Conservation (phyloP, 768 basidiomycete genomes). For the Auriscalpium microsporum region DNA sequence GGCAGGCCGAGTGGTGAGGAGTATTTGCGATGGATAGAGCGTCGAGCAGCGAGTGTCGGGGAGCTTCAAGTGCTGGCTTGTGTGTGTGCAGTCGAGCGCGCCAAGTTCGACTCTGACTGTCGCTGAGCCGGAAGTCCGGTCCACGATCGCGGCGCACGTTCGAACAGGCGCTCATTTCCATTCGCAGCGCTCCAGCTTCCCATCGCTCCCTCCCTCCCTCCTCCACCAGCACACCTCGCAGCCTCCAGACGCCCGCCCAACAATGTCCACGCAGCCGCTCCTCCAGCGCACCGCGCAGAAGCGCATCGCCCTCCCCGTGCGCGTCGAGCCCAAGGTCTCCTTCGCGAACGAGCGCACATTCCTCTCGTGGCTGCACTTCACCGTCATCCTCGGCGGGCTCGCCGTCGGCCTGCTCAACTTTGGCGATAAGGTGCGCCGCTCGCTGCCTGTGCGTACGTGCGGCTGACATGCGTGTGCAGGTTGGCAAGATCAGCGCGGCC, state of each 20-base stretch:
- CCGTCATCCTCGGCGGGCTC: slow-evolving; percentile 93
- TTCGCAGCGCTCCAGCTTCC: background rate
- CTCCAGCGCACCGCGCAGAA: slow-evolving; percentile 90
- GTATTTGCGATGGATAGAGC: background rate
- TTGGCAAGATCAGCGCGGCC: slow-evolving; percentile 91
- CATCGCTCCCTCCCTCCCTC: background rate
- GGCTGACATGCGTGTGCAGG: slow-evolving; percentile 33
- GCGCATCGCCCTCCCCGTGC: slow-evolving; percentile 93
- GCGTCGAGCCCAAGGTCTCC: slow-evolving; percentile 91
- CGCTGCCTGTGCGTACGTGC: background rate
- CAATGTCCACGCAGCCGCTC: slow-evolving; percentile 96
- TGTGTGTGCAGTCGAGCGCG: too few relatives aligned
- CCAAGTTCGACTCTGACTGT: too few relatives aligned
- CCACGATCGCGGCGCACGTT: background rate
- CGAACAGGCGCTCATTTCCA: background rate
- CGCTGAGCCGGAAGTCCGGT: too few relatives aligned
- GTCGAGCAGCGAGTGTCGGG: background rate
- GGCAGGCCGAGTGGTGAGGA: background rate
- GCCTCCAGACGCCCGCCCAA: background rate
- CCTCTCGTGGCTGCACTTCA: slow-evolving; percentile 97
- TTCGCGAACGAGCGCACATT: slow-evolving; percentile 95
- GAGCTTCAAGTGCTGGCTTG: background rate
- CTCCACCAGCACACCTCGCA: background rate
- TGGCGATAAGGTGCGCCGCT: slow-evolving; percentile 72
- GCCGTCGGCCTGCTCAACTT: slow-evolving; percentile 96